phyloP scores from a whole-genome alignment of 176 grass and related monocot species.

The Metroxylon sagu region DNA sequence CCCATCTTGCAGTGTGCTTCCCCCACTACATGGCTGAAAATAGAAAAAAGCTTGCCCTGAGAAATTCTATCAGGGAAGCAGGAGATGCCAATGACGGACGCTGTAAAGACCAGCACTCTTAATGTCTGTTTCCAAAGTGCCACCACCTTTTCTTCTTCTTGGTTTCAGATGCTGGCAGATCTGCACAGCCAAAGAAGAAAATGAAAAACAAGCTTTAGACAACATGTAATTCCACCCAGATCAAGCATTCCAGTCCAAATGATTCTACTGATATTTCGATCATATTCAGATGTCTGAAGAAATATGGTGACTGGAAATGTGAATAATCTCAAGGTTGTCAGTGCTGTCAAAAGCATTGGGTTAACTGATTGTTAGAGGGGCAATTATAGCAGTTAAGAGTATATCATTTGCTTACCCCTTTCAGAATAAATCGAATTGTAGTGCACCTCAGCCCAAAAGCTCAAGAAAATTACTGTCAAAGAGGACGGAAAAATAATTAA shows the following conservation, averaged over 20 bases:
- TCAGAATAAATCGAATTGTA: constrained; percentile 64
- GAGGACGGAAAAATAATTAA: background rate
- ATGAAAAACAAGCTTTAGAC: background rate
- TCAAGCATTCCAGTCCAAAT: no score
- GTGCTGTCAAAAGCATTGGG: no score
- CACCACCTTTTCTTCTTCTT: constrained; percentile 66
- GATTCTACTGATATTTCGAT: no score
- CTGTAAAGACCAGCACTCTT: constrained; percentile 2
- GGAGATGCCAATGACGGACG: constrained; percentile 6
- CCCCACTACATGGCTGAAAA: no score
- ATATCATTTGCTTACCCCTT: constrained; percentile 30
- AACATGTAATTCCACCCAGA: no score
- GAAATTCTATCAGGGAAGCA: constrained; percentile 17
- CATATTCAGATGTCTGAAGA: no score
- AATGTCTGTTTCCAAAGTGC: constrained; percentile 53
- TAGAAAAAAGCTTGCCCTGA: background rate
- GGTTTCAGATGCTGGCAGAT: constrained; percentile 31
- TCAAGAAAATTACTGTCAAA: constrained; percentile 59
- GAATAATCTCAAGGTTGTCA: no score
- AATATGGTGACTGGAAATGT: no score
- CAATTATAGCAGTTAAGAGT: background rate
- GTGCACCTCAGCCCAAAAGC: constrained; percentile 71
- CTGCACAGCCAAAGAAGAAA: constrained; percentile 21
- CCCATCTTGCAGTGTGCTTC: no score
- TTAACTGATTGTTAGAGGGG: no score